Evolutionary conservation across 306 rosid species (phyloP), one percentile per base, ranked within the genome.

Genomic region (Ziziphus jujuba): DNA sequence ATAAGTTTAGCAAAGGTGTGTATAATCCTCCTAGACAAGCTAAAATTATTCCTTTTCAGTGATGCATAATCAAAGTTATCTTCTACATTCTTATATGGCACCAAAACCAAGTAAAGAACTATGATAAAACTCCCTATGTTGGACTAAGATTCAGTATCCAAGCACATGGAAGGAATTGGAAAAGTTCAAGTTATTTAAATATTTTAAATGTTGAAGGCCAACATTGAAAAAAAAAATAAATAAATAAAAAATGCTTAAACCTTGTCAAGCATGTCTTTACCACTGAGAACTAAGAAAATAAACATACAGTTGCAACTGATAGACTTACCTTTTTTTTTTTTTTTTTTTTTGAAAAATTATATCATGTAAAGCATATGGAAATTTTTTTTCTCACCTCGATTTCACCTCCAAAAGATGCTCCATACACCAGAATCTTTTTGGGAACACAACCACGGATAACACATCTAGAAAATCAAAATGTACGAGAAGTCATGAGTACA

Each of bases 391-490:
- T 80, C 74, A 93, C 98, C 97, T 88, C 85, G 72, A 93, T 84
- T 20, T 93, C 98, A 71, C 91, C 82, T 48, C 97, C 88, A 83
- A 56, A 84, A 66, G 98, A 22, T 69, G 96, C 91, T 73, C 95
- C 97, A 70, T 90, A 93, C 64, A 93, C 97, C 89, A 93, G 75
- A 80, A 93, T 93, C 92, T 93, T 93, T 72, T 93, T 93, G 51
- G 98, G 98, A 81, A 93, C 98, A 83, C 98, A 93, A 35, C 98
- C 98, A 76, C 98, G 98, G 84, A 93, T 66, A 48, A 93, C 98
- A 68, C 98, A 93, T 75, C 98, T 93, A 77, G 19, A 66, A 82
- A 76, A 70, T 55, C 62, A 72, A 79, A 78, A 61, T 17, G 21
- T 2, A 54, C 12, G 21, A 71, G 60, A 48, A 56, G 38, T 60